These are phyloP conservation scores for Aspergillus ustus DNA, from an alignment of 2,329 filamentous ascomycete species.

Conservation along the genomic window DNA sequence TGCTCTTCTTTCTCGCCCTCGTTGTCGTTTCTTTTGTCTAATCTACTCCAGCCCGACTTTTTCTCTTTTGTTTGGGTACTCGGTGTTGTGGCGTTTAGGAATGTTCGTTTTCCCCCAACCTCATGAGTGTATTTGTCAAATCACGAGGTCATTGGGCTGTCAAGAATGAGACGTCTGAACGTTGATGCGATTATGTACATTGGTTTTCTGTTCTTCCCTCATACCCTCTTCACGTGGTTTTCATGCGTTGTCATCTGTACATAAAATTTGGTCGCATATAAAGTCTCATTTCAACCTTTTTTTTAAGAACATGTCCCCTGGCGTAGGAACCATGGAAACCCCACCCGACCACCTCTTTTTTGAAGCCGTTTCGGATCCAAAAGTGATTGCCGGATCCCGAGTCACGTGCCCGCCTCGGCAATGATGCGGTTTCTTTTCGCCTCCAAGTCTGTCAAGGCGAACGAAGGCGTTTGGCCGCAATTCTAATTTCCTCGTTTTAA, in stretches of 20 bases:
- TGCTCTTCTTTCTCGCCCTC: slow-evolving; percentile 7
- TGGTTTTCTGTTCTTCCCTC: slow-evolving; percentile 22
- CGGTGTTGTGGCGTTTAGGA: slow-evolving; percentile 27
- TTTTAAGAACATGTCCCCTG: not conserved
- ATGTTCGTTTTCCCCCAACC: slow-evolving; percentile 25
- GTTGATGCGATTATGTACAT: slow-evolving; percentile 38
- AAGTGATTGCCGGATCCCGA: slow-evolving; percentile 18
- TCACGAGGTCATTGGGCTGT: slow-evolving; percentile 32
- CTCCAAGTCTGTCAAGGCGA: slow-evolving; percentile 12
- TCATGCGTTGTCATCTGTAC: slow-evolving; percentile 35
- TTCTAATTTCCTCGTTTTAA: not conserved
- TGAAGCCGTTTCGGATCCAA: slow-evolving; percentile 2
- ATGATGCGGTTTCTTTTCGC: slow-evolving; percentile 28
- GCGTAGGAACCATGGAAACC: slow-evolving; percentile 2
- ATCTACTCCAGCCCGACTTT: slow-evolving; percentile 8
- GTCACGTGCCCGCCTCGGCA: slow-evolving; percentile 31
- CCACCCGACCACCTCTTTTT: not conserved
- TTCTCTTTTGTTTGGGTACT: slow-evolving; percentile 17
- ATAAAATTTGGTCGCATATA: slow-evolving; percentile 40
- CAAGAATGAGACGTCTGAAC: slow-evolving; percentile 40
- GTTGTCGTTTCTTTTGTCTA: slow-evolving; percentile 17
- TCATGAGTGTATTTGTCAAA: slow-evolving; percentile 31
- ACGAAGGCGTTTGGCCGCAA: slow-evolving; percentile 3
- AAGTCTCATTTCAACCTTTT: not conserved
- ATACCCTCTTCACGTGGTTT: slow-evolving; percentile 23